phyloP scores from a whole-genome alignment of 2,329 filamentous ascomycete species.

The Calonectria honghensis region DNA sequence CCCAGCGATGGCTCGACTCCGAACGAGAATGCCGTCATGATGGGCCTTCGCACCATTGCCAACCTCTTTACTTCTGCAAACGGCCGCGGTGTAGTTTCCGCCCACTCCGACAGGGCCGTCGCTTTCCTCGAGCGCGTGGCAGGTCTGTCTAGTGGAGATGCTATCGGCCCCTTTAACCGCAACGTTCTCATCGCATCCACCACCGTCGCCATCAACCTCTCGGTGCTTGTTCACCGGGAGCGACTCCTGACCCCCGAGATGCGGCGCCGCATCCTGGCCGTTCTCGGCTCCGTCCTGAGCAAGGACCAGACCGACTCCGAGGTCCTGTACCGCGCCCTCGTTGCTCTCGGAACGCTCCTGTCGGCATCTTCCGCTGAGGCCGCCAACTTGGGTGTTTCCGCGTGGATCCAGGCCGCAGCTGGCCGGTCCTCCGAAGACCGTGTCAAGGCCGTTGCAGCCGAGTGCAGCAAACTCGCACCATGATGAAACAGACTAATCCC shows the following conservation, averaged over 20 bases:
- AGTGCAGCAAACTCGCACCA: constrained; percentile 63
- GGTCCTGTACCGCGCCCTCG: constrained; percentile 86
- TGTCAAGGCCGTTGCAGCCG: constrained; percentile 67
- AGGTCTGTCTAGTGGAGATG: constrained; percentile 67
- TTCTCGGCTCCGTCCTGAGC: constrained; percentile 77
- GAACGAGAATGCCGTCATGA: constrained; percentile 89
- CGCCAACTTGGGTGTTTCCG: constrained; percentile 63
- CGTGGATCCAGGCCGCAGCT: constrained; percentile 66
- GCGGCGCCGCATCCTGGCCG: constrained; percentile 70
- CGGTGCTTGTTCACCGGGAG: constrained; percentile 78
- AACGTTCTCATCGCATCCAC: constrained; percentile 89
- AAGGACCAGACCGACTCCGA: constrained; percentile 83
- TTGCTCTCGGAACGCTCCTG: constrained; percentile 85
- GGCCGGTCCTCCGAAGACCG: constrained; percentile 67
- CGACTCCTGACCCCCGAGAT: constrained; percentile 61
- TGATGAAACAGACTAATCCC: constrained; percentile 32
- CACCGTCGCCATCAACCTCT: constrained; percentile 89
- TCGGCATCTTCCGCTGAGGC: constrained; percentile 70
- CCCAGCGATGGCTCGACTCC: constrained; percentile 72
- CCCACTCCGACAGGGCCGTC: constrained; percentile 75
- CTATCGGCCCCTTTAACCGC: constrained; percentile 77
- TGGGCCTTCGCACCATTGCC: constrained; percentile 85
- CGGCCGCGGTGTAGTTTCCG: constrained; percentile 80
- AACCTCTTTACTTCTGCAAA: constrained; percentile 88
- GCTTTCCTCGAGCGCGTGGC: constrained; percentile 78